Evolutionary conservation across 208 protist genomes (phyloP).

Genomic region (Tritrichomonas foetus): DNA sequence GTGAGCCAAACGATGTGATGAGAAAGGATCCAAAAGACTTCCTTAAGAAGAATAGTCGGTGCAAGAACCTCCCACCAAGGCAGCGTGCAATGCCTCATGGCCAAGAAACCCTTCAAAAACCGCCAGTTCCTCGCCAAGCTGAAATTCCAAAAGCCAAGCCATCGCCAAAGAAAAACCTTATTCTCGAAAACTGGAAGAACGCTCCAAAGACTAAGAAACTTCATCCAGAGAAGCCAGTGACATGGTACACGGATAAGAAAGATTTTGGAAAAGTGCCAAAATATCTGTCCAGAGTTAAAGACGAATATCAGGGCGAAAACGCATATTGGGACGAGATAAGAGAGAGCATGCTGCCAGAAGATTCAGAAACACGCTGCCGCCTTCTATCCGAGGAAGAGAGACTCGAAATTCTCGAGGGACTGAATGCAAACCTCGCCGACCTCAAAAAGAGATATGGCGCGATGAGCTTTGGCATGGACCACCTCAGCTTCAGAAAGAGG

Average conservation of each 20-base stretch:
- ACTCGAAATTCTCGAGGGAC: neutral
- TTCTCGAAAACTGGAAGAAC: slow-evolving; percentile 6
- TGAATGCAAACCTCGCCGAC: neutral
- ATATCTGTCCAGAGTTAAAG: neutral
- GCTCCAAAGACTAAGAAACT: neutral
- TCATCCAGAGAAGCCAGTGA: neutral
- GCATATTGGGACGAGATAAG: neutral
- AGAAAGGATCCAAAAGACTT: neutral
- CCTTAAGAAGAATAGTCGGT: neutral
- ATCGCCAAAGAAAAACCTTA: neutral
- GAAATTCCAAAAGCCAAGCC: neutral
- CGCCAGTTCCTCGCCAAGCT: neutral
- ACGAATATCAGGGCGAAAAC: neutral
- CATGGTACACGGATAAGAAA: slow-evolving; percentile 8
- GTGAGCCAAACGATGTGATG: neutral
- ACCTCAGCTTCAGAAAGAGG: neutral
- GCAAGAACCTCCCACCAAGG: neutral
- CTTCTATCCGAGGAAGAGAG: slow-evolving; percentile 32
- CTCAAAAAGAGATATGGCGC: neutral
- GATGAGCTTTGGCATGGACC: neutral
- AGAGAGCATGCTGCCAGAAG: neutral
- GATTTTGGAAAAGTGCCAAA: neutral
- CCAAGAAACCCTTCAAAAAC: neutral
- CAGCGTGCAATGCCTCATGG: neutral
- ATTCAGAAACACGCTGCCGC: neutral